Evolutionary conservation across 179 eudicot genomes (phyloP).

Genomic region (Beta macrorhiza): DNA sequence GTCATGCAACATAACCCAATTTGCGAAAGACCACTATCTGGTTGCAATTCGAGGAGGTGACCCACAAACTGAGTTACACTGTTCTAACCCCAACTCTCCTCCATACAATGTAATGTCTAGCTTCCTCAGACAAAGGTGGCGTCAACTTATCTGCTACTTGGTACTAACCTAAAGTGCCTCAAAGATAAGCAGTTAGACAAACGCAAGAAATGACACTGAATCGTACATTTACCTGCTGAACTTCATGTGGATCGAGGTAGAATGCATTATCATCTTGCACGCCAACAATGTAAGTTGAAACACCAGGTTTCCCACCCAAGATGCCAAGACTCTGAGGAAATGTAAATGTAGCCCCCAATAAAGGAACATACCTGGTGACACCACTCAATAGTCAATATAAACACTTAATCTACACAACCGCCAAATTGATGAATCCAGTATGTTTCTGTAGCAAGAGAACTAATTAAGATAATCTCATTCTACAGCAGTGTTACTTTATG

Average conservation of each 20-base stretch:
- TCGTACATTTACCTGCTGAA: slow-evolving; percentile 60
- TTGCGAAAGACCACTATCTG: background rate
- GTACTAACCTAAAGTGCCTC: background rate
- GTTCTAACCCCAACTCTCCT: background rate
- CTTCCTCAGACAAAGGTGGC: background rate
- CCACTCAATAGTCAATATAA: slow-evolving; percentile 3
- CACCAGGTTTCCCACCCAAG: slow-evolving; percentile 96
- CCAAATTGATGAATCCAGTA: background rate
- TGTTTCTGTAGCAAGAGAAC: background rate
- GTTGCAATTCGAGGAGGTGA: background rate
- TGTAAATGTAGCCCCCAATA: slow-evolving; percentile 69
- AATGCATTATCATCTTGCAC: slow-evolving; percentile 91
- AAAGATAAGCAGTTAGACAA: slow-evolving; percentile 2
- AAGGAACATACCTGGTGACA: slow-evolving; percentile 71
- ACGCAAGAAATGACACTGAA: background rate
- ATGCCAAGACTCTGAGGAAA: slow-evolving; percentile 98
- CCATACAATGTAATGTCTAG: background rate
- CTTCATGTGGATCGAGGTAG: slow-evolving; percentile 95
- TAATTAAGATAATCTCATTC: background rate
- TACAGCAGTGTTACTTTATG: background rate
- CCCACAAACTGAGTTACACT: background rate
- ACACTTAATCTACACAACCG: background rate
- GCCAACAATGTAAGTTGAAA: slow-evolving; percentile 87
- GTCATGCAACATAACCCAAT: background rate
- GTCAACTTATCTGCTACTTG: background rate